Evolutionary conservation across 2,329 filamentous ascomycete species (phyloP).

Genomic region (Alternaria angustiovoidea): DNA sequence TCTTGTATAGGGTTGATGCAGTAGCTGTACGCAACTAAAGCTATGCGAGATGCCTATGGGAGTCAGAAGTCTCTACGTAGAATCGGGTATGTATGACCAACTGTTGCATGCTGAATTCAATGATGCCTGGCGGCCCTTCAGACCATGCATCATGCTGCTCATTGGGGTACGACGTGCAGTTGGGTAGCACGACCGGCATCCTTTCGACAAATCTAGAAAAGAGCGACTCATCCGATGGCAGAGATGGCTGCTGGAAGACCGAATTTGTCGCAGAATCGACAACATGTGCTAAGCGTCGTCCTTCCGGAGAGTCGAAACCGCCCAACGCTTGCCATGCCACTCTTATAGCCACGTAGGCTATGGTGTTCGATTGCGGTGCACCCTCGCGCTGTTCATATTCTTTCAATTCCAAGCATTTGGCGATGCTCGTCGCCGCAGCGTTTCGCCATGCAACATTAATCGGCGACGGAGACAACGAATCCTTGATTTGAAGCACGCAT

Average conservation of each 20-base stretch:
- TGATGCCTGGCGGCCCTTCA: background rate
- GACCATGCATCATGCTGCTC: background rate
- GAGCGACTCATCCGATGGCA: background rate
- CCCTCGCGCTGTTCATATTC: slow-evolving; percentile 15
- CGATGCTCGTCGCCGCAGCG: slow-evolving; percentile 29
- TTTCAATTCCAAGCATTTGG: slow-evolving; percentile 32
- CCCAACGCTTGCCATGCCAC: slow-evolving; percentile 39
- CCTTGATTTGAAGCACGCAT: slow-evolving; percentile 29
- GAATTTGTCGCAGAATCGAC: slow-evolving; percentile 20
- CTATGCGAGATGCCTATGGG: background rate
- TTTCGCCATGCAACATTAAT: slow-evolving; percentile 22
- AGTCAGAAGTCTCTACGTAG: background rate
- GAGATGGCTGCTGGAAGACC: slow-evolving; percentile 10
- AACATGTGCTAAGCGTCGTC: slow-evolving; percentile 25
- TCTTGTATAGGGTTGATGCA: background rate
- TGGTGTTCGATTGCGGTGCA: slow-evolving; percentile 31
- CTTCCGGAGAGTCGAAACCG: slow-evolving; percentile 31
- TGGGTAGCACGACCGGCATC: background rate
- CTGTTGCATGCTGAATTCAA: background rate
- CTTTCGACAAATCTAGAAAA: background rate
- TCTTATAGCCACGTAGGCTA: slow-evolving; percentile 35
- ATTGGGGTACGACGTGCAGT: no score
- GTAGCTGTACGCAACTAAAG: background rate
- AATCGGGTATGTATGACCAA: background rate
- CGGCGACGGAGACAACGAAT: slow-evolving; percentile 27